Base-by-base conservation (phyloP, 23 red algal genomes). In the Rhodosorus marinus region DNA sequence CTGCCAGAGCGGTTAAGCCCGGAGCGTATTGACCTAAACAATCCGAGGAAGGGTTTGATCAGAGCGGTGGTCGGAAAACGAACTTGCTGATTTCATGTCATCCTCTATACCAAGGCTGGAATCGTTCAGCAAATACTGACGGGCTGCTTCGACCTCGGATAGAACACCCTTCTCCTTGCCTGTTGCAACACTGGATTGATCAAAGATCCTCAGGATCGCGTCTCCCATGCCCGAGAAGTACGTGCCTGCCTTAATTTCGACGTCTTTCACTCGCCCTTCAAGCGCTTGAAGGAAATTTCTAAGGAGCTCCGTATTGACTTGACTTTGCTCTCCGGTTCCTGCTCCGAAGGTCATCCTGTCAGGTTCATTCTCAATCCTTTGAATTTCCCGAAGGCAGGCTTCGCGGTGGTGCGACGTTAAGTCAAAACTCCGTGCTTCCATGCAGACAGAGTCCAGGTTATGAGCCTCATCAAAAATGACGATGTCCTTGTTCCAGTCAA, bases 401-500 rank as follows among this genome's bases (percentile, higher is more conserved):
- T 15, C 43, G n/a, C 66, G 75, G 14, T 75, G 41, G 32, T 45
- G 49, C 8, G 59, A 32, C 0, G 78, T 66, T 25, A 85, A 62
- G 47, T 84, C 78, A 61, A 98, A 98, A 21, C 70, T 80, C 21
- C 62, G 53, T 8, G 61, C 38, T 63, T 85, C 72, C 26, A 57
- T 29, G 47, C 79, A 84, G 6, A 98, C 57, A 11, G 58, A 35
- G 34, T 85, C 79, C 2, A 98, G 45, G 64, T 98, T 83, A 58
- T 98, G 90, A 0, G 90, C 90, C 61, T 98, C 90, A 65, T 98
- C 90, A 24, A 83, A 58, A 47, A 98, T 80, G 41, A 85, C 51
- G 43, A 98, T 71, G 57, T 98, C 90, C 58, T 75, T 75, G n/a
- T 33, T 55, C 66, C 66, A 73, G 69, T 79, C 74, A 46, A 82